A percentile compares a stretch with the other conserved stretches of the same genome.
Conservation (phyloP, 2,329 filamentous ascomycete genomes). For the Pseudogymnoascus sp. region DNA sequence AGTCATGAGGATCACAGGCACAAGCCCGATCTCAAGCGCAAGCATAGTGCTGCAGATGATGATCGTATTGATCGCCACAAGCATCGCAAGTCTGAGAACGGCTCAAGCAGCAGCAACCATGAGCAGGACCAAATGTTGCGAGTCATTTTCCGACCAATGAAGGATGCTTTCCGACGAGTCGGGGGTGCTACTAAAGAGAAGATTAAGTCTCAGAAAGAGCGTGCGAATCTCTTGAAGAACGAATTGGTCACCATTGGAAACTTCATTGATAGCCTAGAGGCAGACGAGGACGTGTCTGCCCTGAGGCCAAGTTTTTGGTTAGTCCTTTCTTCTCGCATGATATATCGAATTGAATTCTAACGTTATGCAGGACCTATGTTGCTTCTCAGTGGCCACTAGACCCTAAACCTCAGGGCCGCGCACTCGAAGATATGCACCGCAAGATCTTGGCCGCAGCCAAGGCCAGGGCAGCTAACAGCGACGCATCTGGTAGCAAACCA, state of each 20-base stretch:
- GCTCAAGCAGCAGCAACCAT: constrained; percentile 22
- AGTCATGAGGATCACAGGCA: constrained; percentile 19
- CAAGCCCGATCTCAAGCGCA: constrained; percentile 49
- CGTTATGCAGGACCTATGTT: constrained; percentile 27
- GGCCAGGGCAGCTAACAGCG: not conserved
- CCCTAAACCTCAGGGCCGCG: constrained; percentile 22
- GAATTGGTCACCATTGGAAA: constrained; percentile 57
- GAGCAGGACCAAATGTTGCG: constrained; percentile 36
- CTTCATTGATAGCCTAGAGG: constrained; percentile 44
- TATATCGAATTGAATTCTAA: not conserved
- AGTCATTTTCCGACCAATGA: constrained; percentile 49
- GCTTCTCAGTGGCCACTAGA: constrained; percentile 29
- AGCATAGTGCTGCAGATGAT: constrained; percentile 49
- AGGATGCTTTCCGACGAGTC: constrained; percentile 53
- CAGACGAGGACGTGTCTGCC: constrained; percentile 22
- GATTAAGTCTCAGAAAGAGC: constrained; percentile 55
- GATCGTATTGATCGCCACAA: constrained; percentile 47
- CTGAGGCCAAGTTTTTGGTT: constrained; percentile 26
- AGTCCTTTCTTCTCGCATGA: too few relatives aligned
- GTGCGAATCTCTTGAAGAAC: constrained; percentile 54
- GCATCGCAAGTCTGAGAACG: constrained; percentile 48
- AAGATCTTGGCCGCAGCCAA: constrained; percentile 21
- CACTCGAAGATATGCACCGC: constrained; percentile 26
- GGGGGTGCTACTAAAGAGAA: constrained; percentile 55
- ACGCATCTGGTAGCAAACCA: not conserved